Base-by-base conservation (phyloP, 768 basidiomycete genomes). In the Dioszegia aurantiaca region DNA sequence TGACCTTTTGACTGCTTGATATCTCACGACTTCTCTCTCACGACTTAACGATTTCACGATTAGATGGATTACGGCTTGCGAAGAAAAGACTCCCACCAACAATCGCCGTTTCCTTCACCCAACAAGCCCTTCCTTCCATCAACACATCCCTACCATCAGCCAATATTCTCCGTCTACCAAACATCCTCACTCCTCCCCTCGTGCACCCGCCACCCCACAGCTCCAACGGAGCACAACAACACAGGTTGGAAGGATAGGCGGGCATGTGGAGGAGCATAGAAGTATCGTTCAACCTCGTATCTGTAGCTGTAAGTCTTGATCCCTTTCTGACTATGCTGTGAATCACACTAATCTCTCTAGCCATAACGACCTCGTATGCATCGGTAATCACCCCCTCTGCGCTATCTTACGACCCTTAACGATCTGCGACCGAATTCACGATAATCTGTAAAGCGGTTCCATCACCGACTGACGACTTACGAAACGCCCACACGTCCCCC, bases 221-320 rank as follows among this genome's bases (percentile, higher is more conserved):
- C 33, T 14, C 33, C 8, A 33, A 14, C 6, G 8, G 33, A 42
- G 6, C 40, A 42, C 37, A 56, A 56, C 55, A 56, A 48, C 33
- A 27, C 33, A 11, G 17, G 28, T 8, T 23, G 37, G 37, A 40
- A 53, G 37, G 51, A 51, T 40, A 53, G 51, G 37, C 24, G 27
- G 36, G 40, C 36, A n/a, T 17, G 40, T 10, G 17, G 44, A 21
- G n/a, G 21, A 27, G 30, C 12, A 14, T 21, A 21, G 21, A 26
- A 56, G 43, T 4, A 56, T 56, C 55, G 24, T 17, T 56, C 55
- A 56, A 56, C 55, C 30, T 56, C 27, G 24, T 17, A 30, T n/a
- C 28, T 10, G 17, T 12, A 19, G 14, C 45, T 36, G 54, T 43
- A 19, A 39, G 43, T 51, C 30, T 11, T 33, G 24, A 11, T 26